A percentile compares a stretch with the other conserved stretches of the same genome.
Conservation (phyloP, 140 eudicot genomes). For the Erigeron philadelphicus region DNA sequence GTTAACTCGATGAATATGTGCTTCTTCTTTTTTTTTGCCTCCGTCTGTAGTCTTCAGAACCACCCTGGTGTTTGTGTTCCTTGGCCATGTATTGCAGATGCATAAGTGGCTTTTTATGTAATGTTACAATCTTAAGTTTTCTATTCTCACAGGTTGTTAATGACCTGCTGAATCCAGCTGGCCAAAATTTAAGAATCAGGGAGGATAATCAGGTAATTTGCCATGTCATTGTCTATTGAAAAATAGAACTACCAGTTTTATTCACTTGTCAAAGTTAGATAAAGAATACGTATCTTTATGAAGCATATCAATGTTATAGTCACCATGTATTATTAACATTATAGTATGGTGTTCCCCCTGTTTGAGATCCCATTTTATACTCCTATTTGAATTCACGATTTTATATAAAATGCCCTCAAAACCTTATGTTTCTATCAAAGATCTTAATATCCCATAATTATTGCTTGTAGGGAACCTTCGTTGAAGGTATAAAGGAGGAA, state of each 20-base stretch:
- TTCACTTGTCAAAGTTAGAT: constrained; percentile 11
- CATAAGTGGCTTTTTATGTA: constrained; percentile 14
- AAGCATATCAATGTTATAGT: constrained; percentile 7
- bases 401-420: constrained; percentile 13
- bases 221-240: background rate
- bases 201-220: constrained; percentile 84
- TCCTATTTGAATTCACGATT: background rate
- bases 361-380: constrained; percentile 13
- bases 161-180: constrained; percentile 93
- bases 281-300: background rate
- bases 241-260: background rate
- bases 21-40: constrained; percentile 2
- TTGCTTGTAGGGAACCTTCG: constrained; percentile 76
- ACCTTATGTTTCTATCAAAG: constrained; percentile 9
- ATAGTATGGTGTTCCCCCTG: background rate
- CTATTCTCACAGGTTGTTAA: constrained; percentile 77
- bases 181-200: constrained; percentile 86
- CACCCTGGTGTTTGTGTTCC: constrained; percentile 13
- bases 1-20: background rate
- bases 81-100: constrained; percentile 17
- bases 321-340: background rate
- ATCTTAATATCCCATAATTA: constrained; percentile 12
- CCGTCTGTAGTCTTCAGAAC: background rate
- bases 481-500: constrained; percentile 98
- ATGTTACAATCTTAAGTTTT: constrained; percentile 13